Percentiles rank a stretch among this genome's conserved stretches.
phyloP scores from a whole-genome alignment of 2,329 filamentous ascomycete genomes.

The Ophiocordyceps camponoti-leonardi region DNA sequence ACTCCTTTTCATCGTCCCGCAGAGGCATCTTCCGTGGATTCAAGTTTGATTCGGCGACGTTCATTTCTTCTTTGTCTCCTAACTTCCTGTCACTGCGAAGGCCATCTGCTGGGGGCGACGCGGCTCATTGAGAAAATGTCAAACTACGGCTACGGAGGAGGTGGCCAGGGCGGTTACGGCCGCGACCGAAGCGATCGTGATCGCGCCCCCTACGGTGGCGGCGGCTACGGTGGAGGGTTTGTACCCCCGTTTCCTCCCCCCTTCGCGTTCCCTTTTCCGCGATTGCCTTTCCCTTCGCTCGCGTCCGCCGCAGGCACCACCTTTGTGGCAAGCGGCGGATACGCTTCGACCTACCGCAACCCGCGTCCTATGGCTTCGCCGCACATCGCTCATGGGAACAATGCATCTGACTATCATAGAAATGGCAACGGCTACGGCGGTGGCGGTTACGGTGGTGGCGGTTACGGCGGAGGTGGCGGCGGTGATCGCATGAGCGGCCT shows the following conservation, averaged over 20 bases:
- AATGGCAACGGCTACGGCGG: slow-evolving; percentile 14
- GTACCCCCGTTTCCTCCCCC: slow-evolving; percentile 6
- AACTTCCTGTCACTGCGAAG: slow-evolving; percentile 1
- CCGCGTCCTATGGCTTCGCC: too few relatives aligned
- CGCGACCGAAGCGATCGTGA: slow-evolving; percentile 29
- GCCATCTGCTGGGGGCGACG: neutral
- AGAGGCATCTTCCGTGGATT: slow-evolving; percentile 4
- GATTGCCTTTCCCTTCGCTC: too few relatives aligned
- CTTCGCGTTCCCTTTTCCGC: neutral
- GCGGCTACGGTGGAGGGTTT: slow-evolving; percentile 20
- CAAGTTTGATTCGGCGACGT: neutral
- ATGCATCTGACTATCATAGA: slow-evolving; percentile 8
- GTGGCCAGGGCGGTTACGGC: slow-evolving; percentile 18
- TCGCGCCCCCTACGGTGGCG: slow-evolving; percentile 13
- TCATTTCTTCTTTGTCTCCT: neutral
- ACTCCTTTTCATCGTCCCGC: slow-evolving; percentile 10
- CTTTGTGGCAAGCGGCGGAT: too few relatives aligned
- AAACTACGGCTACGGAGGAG: slow-evolving; percentile 22
- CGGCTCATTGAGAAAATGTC: slow-evolving; percentile 24
- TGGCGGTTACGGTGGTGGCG: slow-evolving; percentile 17
- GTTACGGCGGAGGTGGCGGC: slow-evolving; percentile 37
- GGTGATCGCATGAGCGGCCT: slow-evolving; percentile 92
- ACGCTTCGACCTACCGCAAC: too few relatives aligned
- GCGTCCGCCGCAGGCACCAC: too few relatives aligned
- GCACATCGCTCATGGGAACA: neutral